Base-by-base conservation (phyloP, 495 filamentous ascomycete genomes). In the Viridothelium virens region DNA sequence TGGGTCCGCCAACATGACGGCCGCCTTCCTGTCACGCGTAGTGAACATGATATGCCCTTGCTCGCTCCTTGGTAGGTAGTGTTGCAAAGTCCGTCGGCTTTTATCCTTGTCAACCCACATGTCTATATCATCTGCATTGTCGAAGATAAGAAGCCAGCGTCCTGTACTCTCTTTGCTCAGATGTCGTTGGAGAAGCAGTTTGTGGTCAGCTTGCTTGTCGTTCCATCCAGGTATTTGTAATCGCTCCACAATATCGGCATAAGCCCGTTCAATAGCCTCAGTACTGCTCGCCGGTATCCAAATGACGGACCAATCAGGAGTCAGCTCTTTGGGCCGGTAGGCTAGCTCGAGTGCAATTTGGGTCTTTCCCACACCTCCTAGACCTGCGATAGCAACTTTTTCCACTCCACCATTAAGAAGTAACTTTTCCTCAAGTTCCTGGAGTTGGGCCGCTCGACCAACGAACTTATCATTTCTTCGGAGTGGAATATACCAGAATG, bases 281-380 rank as follows among this genome's bases (percentile, higher is more conserved):
- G 62, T 11, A 47, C 73, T 79, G 1, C 76, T 65, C 0, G 77
- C 78, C 0, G 76, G 73, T 14, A 85, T 68, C 83, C 82, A 86
- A 62, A 84, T 77, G 34, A 85, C 67, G 1, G 81, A 80, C 61
- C 74, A 82, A 1, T 79, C 74, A 1, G 75, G 69, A 5, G 76
- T 61, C 18, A 69, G 56, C 10, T 78, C 76, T 67, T 70, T 75
- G 5, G 72, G 63, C 66, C 76, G 74, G 66, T 81, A 80, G 0
- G 77, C 77, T 46, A 83, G 63, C 63, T 81, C 77, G 9, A 86
- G 64, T 1, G 75, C 78, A n/a, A 86, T 69, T 64, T 83, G 82
- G 0, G 82, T 82, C 65, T 84, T 85, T 0, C 81, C 81, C 3
- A 81, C 71, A 0, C 81, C 82, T 0, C 80, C 81, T 4, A 82